A percentile compares a stretch with the other conserved stretches of the same genome.
These are phyloP conservation scores for Vigna trinervia DNA, from an alignment of 306 rosid species.

Conservation along the genomic window DNA sequence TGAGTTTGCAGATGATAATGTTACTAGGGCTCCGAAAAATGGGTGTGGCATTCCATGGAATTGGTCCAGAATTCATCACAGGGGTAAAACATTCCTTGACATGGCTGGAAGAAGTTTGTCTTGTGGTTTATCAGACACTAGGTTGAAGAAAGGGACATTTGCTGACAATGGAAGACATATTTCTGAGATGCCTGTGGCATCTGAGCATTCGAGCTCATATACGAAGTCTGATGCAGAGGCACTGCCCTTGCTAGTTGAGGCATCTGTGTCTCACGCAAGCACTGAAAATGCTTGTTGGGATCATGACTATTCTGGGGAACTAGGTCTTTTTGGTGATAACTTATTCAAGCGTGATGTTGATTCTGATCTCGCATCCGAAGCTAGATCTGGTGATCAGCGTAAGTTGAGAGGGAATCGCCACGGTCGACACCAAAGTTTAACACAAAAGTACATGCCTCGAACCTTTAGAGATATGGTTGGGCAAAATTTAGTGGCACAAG, in stretches of 20 bases:
- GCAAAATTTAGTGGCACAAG: conserved; percentile 91
- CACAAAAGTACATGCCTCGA: conserved; percentile 87
- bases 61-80: conserved; percentile 96
- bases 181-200: conserved; percentile 68
- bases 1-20: conserved; percentile 62
- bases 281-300: conserved; percentile 81
- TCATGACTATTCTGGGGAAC: conserved; percentile 87
- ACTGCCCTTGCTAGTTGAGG: conserved; percentile 83
- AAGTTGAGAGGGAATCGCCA: conserved; percentile 64
- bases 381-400: conserved; percentile 73
- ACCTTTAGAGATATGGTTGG: conserved; percentile 92
- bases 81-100: conserved; percentile 92
- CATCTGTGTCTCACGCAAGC: conserved; percentile 88
- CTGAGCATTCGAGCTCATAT: conserved; percentile 72
- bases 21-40: conserved; percentile 83
- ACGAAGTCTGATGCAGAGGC: conserved; percentile 81
- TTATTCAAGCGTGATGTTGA: conserved; percentile 78
- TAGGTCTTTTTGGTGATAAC: conserved; percentile 84
- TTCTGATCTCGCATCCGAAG: conserved; percentile 95
- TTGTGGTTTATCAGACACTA: conserved; percentile 92
- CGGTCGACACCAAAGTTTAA: conserved; percentile 81
- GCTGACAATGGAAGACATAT: conserved; percentile 67
- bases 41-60: conserved; percentile 99
- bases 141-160: conserved; percentile 67
- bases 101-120: conserved; percentile 93